Base-by-base conservation (phyloP, 306 rosid genomes). In the Begonia fuchsioides region DNA sequence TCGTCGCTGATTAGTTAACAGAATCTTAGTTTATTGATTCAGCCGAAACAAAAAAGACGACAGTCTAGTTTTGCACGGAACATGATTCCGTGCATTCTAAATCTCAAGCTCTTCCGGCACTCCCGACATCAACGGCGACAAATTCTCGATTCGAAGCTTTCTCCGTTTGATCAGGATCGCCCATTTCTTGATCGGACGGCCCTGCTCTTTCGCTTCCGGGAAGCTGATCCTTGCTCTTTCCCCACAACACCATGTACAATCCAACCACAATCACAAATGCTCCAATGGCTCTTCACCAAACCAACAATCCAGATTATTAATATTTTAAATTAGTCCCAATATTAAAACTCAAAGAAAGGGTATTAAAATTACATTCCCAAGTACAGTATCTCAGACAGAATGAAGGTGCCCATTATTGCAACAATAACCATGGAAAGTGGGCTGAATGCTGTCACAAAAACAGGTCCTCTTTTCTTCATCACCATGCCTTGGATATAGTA, bases 391-490 rank as follows among this genome's bases (percentile, higher is more conserved):
- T 79, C 87, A 0, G 54, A 19, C 16, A 79, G 59, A 20, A 65
- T 32, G 66, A 79, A 60, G 38, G 77, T 60, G 50, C 69, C 63
- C 62, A 75, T n/a, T 11, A 75, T 32, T 45, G 87, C 72, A 2
- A 72, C 82, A 3, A 79, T 61, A 61, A 79, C 51, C 82, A 61
- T 58, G 64, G 49, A 7, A 11, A 79, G 50, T 40, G 87, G 87
- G 49, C 3, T 56, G 17, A 72, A 72, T 8, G 82, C 70, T 19
- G 71, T 64, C 16, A 72, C 62, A 45, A 72, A 75, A 64, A 79
- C 71, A 18, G 79, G 82, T 38, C 82, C 87, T 32, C 58, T 75
- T 48, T 62, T 67, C 58, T 75, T 68, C 71, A 75, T 53, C 51
- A 75, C 61, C 9, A 64, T 1, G 32, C 77, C 82, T 35, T 79